Evolutionary conservation across 306 rosid genomes (phyloP).

Genomic region (Vigna trinervia): DNA sequence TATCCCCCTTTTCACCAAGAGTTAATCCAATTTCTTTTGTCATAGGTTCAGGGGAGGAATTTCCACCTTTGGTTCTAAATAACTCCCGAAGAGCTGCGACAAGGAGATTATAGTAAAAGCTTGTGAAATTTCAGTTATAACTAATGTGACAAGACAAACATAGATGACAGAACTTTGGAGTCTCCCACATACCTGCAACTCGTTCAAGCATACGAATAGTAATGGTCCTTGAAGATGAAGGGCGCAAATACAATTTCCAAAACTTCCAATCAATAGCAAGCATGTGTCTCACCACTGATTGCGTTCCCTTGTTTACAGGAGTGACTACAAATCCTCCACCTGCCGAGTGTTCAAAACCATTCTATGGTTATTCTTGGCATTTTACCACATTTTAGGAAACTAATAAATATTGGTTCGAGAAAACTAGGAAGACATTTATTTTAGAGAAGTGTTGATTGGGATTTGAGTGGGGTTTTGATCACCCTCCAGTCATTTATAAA

Average conservation of each 20-base stretch:
- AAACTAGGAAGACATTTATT: conserved; percentile 11
- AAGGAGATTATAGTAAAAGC: background rate
- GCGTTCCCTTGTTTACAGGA: conserved; percentile 76
- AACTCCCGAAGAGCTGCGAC: conserved; percentile 80
- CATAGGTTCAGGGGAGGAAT: conserved; percentile 42
- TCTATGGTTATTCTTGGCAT: conserved; percentile 6
- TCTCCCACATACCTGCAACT: conserved; percentile 62
- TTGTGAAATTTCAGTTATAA: background rate
- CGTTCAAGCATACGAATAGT: conserved; percentile 86
- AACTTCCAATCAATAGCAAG: conserved; percentile 92
- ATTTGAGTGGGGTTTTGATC: background rate
- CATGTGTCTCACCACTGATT: conserved; percentile 84
- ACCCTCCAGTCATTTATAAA: background rate
- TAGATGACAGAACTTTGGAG: background rate
- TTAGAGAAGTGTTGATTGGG: background rate
- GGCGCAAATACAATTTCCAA: conserved; percentile 76
- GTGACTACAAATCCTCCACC: conserved; percentile 94
- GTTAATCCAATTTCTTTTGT: conserved; percentile 53
- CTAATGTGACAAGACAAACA: background rate
- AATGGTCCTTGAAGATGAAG: conserved; percentile 68
- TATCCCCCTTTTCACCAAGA: conserved; percentile 51
- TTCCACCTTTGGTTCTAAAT: conserved; percentile 60
- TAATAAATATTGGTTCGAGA: conserved; percentile 8
- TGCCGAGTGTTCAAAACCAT: conserved; percentile 30
- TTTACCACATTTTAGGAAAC: conserved; percentile 8